Conservation (phyloP, 78 protist genomes). For the Pigoraptor vietnamica region DNA sequence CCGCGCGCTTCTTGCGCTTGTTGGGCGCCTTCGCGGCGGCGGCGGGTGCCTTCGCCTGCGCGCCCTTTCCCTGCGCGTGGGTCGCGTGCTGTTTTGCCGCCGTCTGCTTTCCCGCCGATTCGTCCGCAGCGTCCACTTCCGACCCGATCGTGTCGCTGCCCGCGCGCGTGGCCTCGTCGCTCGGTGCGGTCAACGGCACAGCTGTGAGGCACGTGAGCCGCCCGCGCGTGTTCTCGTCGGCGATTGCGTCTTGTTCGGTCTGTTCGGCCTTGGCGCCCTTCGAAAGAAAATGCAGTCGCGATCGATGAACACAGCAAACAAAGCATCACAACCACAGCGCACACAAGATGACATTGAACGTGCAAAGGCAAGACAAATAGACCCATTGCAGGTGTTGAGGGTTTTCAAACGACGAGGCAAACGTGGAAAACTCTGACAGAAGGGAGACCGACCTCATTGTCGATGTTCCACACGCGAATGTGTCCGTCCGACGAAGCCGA, state of each 20-base stretch:
- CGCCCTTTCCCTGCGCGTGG: neutral
- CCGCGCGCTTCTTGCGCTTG: neutral
- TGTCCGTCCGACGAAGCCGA: conserved; percentile 6
- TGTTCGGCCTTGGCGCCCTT: neutral
- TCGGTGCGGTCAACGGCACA: neutral
- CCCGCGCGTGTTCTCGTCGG: neutral
- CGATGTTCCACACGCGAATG: neutral
- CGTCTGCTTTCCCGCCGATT: neutral
- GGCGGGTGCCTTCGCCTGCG: neutral
- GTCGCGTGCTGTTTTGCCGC: neutral
- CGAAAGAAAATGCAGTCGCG: neutral
- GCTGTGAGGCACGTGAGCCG: neutral
- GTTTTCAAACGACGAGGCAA: neutral
- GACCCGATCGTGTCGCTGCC: neutral
- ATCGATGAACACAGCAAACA: neutral
- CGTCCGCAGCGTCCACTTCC: neutral
- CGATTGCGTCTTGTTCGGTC: neutral
- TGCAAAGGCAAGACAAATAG: neutral
- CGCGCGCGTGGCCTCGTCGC: neutral
- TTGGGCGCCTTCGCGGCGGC: neutral
- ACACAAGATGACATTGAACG: no score
- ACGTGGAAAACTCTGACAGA: neutral
- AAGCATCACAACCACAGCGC: no score
- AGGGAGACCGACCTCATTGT: neutral
- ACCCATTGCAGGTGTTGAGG: neutral